Base-by-base conservation (phyloP, 2,329 filamentous ascomycete species). In the Pestalotiopsis sp. region DNA sequence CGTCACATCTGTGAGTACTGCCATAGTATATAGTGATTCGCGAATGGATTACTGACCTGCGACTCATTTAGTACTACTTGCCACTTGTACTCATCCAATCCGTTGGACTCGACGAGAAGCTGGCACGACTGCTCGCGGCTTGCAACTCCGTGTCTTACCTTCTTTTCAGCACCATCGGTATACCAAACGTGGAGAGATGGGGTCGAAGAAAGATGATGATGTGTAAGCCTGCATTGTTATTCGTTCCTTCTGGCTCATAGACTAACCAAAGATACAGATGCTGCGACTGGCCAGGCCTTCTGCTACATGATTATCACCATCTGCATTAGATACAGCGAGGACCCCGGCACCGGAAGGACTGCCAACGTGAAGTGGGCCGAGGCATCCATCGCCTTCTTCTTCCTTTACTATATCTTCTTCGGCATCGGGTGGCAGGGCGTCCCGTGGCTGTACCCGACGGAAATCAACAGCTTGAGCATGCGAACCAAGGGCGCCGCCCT, bases 191-290 rank as follows among this genome's bases (percentile, higher is more conserved):
- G 11, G 77, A 79, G 62, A 75, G 73, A 64, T 85, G 82, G 80
- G 87, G 87, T 31, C 82, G 87, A 3, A 79, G 87, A 3, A 87
- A 86, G 72, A 82, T 89, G 79, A 86, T 89, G 82, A 84, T 89
- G 78, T 87, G 85, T 73, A 68, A 70, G 72, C 63, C 5, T 13
- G 38, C 1, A 14, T 6, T 41, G 31, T 0, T 14, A 14, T 41
- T 14, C 31, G 4, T 2, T 13, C 4, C 5, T n/a, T 5, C 2
- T 36, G 5, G 3, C 0, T 68, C 7, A 13, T n/a, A 9, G 12
- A 11, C 23, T 59, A n/a, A 66, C 3, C 6, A 36, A 12, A 27
- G 7, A 9, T 1, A 38, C 17, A 76, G 74, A 76, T 56, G 84
- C 85, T 1, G 83, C 85, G 0, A 79, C 81, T 2, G 85, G 86